Evolutionary conservation across 1,284 basidiomycete genomes (phyloP).

Genomic region (Pseudozyma thailandica): DNA sequence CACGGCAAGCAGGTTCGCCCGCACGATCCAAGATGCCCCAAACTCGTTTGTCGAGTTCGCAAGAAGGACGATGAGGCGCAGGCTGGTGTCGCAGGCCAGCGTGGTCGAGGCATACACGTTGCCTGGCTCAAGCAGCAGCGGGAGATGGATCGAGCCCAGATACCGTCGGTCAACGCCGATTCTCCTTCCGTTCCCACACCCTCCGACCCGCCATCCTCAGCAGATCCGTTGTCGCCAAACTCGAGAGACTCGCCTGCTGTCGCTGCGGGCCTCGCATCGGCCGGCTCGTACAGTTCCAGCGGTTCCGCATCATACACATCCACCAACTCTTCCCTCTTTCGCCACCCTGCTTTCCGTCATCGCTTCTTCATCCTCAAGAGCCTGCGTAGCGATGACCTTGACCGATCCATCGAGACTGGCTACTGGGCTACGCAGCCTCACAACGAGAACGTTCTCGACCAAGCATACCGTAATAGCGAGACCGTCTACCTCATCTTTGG

Average conservation of each 20-base stretch:
- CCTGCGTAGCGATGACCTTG: conserved; percentile 77
- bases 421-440: conserved; percentile 93
- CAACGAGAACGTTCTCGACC: conserved; percentile 81
- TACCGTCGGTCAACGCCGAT: background rate
- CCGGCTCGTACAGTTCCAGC: conserved; percentile 42
- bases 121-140: conserved; percentile 76
- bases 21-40: conserved; percentile 78
- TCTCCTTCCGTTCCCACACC: background rate
- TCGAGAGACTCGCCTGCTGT: conserved; percentile 9
- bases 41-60: conserved; percentile 85
- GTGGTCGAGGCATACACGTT: conserved; percentile 84
- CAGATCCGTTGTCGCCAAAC: conserved; percentile 23
- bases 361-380: conserved; percentile 94
- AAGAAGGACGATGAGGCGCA: conserved; percentile 85
- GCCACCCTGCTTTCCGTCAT: conserved; percentile 80
- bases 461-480: conserved; percentile 86
- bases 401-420: conserved; percentile 82
- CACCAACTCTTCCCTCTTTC: conserved; percentile 74
- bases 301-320: conserved; percentile 59
- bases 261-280: conserved; percentile 24
- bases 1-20: conserved; percentile 77
- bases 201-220: background rate
- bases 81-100: conserved; percentile 89
- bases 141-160: conserved; percentile 41
- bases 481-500: conserved; percentile 89